phyloP scores from a whole-genome alignment of 441 rosid species.

The Pelargonium fulgidum region DNA sequence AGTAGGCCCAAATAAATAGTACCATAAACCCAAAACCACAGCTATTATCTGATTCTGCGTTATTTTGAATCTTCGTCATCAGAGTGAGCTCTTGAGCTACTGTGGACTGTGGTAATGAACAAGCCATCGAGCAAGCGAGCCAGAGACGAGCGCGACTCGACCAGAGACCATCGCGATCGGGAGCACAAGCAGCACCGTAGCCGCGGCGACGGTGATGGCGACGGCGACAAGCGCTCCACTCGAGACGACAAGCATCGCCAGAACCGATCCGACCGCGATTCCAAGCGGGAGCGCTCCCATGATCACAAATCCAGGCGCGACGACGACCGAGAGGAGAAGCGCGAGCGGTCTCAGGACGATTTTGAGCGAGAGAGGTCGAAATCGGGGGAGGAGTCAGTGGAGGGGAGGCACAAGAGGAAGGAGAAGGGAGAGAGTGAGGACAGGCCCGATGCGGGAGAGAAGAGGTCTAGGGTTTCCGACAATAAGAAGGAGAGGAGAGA shows the following conservation, averaged over 20 bases:
- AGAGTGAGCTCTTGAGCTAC: no score
- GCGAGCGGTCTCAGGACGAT: slow-evolving; percentile 30
- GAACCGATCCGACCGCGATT: slow-evolving; percentile 33
- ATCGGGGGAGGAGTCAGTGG: slow-evolving; percentile 18
- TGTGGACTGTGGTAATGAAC: slow-evolving; percentile 31
- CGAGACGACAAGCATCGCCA: slow-evolving; percentile 36
- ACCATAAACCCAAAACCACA: no score
- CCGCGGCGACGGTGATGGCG: neutral
- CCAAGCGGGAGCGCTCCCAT: slow-evolving; percentile 11
- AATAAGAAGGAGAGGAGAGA: slow-evolving; percentile 31
- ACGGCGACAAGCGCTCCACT: slow-evolving; percentile 24
- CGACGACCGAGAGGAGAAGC: slow-evolving; percentile 23
- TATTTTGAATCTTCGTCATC: no score
- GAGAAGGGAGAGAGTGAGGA: slow-evolving; percentile 48
- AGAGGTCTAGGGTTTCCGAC: slow-evolving; percentile 41
- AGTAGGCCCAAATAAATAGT: no score
- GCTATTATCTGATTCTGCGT: no score
- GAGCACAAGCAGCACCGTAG: slow-evolving; percentile 35
- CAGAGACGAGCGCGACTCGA: slow-evolving; percentile 42
- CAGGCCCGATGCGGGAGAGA: slow-evolving; percentile 32
- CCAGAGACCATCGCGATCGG: slow-evolving; percentile 13
- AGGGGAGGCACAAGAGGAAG: slow-evolving; percentile 39
- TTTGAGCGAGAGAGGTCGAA: slow-evolving; percentile 3
- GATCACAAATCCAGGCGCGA: slow-evolving; percentile 32
- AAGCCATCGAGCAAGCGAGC: slow-evolving; percentile 39